phyloP scores from a whole-genome alignment of 1,139 yeast genomes.

The Candida neerlandica region DNA sequence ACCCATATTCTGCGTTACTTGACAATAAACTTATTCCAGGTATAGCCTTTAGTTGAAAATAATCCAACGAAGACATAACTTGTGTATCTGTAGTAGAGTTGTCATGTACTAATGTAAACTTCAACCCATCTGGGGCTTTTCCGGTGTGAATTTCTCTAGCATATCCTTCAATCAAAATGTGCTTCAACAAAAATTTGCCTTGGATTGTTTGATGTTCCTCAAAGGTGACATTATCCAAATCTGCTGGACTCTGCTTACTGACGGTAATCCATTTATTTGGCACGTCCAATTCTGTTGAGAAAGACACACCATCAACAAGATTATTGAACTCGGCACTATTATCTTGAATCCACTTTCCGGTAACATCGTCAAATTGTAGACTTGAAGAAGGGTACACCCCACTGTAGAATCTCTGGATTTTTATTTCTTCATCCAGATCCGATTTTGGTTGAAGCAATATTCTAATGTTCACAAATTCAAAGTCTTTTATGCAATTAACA shows the following conservation, averaged over 20 bases:
- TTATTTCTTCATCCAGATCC: slow-evolving; percentile 34
- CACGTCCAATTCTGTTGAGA: slow-evolving; percentile 60
- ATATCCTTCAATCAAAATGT: slow-evolving; percentile 70
- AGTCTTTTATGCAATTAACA: slow-evolving; percentile 45
- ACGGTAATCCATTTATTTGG: slow-evolving; percentile 70
- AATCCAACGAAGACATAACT: slow-evolving; percentile 75
- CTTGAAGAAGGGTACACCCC: slow-evolving; percentile 40
- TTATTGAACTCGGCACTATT: slow-evolving; percentile 19
- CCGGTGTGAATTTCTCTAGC: slow-evolving; percentile 48
- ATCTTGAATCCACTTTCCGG: slow-evolving; percentile 30
- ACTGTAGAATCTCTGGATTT: slow-evolving; percentile 62
- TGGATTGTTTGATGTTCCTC: slow-evolving; percentile 20
- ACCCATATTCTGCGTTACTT: slow-evolving; percentile 36
- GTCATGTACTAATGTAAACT: slow-evolving; percentile 35
- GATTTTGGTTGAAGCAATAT: slow-evolving; percentile 62
- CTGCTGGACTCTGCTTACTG: slow-evolving; percentile 49
- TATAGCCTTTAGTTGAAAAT: slow-evolving; percentile 67
- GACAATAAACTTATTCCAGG: slow-evolving; percentile 68
- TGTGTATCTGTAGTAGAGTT: slow-evolving; percentile 47
- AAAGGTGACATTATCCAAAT: slow-evolving; percentile 61
- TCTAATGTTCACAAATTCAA: slow-evolving; percentile 50
- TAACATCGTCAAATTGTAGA: slow-evolving; percentile 40
- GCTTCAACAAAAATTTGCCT: slow-evolving; percentile 37
- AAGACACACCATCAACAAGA: slow-evolving; percentile 52
- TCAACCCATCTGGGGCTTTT: slow-evolving; percentile 52